Evolutionary conservation across 768 basidiomycete species (phyloP), one percentile per base, ranked within the genome.

Genomic region (Trametes cubensis): DNA sequence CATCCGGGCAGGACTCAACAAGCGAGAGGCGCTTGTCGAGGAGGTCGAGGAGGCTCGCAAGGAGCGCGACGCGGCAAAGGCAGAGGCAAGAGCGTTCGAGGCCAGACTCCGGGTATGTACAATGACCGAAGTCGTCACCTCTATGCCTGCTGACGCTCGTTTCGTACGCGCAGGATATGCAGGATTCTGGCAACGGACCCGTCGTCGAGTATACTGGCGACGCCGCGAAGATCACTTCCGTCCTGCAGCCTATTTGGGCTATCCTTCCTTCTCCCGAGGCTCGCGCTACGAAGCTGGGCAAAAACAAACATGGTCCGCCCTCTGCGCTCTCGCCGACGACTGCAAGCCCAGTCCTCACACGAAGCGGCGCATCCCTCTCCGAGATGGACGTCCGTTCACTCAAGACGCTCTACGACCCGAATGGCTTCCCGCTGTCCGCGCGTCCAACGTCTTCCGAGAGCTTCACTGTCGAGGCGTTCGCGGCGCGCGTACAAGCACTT

Each of bases 371-470:
- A 5, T 93, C 91, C 10, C 79, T 94, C 41, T 91, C 89, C 23
- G 89, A 95, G 49, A 80, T 95, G 71, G 92, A 96, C 72, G 87
- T 95, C 18, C 89, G 92, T 11, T 83, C 92, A 6, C 85, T 97
- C 71, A 95, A 95, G 74, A 74, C 83, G 6, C 79, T 97, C 18
- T 95, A 94, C 69, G 85, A 87, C 45, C 70, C 67, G 54, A 70
- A 40, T 55, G 70, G 42, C 45, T 61, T 54, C 57, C 38, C 63
- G 11, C 30, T 68, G 41, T 40, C 66, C 53, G 39, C 54, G n/a
- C 44, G 57, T 39, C 58, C 64, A 58, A 60, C 26, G 20, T 60
- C 53, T 47, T 48, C 66, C 58, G 65, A 65, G 21, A 53, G 21
- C 8, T 92, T 94, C 72, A 83, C 85, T 11, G 72, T 95, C 47